A percentile compares a stretch with the other conserved stretches of the same genome.
These are phyloP conservation scores for Canariomyces notabilis DNA, from an alignment of 2,329 filamentous ascomycete genomes.

Conservation along the genomic window DNA sequence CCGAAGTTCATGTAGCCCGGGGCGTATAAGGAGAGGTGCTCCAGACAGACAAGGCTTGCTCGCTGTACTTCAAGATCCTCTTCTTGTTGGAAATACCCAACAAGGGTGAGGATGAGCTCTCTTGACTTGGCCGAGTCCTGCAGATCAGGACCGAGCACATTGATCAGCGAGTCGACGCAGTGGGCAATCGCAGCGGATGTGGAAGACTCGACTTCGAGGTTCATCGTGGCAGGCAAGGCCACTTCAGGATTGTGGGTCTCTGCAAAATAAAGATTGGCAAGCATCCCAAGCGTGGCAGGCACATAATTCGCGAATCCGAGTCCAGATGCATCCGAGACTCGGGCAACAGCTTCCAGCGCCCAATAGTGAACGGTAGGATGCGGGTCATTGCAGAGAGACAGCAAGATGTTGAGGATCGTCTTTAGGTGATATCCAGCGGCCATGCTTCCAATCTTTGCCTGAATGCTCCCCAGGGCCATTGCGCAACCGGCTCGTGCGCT, in stretches of 20 bases:
- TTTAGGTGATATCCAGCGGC: conserved; percentile 94
- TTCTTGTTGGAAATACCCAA: conserved; percentile 76
- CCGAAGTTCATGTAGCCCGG: conserved; percentile 79
- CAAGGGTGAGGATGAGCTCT: conserved; percentile 82
- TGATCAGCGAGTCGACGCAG: conserved; percentile 92
- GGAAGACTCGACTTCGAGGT: conserved; percentile 79
- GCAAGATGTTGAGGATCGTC: conserved; percentile 94
- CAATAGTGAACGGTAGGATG: conserved; percentile 95
- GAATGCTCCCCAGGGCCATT: conserved; percentile 86
- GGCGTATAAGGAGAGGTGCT: conserved; percentile 89
- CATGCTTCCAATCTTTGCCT: conserved; percentile 95
- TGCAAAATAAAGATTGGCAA: conserved; percentile 85
- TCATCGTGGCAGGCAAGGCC: conserved; percentile 74
- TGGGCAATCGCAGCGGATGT: conserved; percentile 78
- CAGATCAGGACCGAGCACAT: conserved; percentile 89
- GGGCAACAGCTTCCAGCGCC: conserved; percentile 82
- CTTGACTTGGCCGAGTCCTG: conserved; percentile 90
- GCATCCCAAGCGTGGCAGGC: conserved; percentile 84
- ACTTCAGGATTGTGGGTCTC: conserved; percentile 89
- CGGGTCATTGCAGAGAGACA: conserved; percentile 93
- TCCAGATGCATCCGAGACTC: conserved; percentile 86
- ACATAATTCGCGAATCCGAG: conserved; percentile 89
- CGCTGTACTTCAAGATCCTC: conserved; percentile 65
- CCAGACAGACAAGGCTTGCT: conserved; percentile 75
- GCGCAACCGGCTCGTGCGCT: conserved; percentile 91